Evolutionary conservation across 345 rosid species (phyloP).

Genomic region (Lepidium africanum): DNA sequence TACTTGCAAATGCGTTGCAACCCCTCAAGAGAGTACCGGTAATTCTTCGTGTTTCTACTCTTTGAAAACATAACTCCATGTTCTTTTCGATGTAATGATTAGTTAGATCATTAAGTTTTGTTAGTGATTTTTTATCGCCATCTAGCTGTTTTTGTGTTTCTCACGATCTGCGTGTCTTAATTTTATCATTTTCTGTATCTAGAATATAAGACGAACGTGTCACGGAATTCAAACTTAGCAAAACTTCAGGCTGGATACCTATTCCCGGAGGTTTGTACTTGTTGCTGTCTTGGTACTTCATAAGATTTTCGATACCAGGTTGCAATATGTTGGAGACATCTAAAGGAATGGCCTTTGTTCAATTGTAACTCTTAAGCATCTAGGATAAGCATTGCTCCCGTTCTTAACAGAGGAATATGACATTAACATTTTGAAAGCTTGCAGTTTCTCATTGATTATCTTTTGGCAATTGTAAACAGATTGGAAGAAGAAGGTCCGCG

Average conservation of each 20-base stretch:
- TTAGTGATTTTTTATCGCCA: background rate
- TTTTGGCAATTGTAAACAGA: conserved; percentile 32
- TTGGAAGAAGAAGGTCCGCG: conserved; percentile 80
- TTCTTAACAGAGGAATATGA: background rate
- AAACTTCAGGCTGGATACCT: conserved; percentile 98
- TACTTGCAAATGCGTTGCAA: conserved; percentile 26
- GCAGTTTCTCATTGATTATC: background rate
- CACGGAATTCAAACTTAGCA: conserved; percentile 74
- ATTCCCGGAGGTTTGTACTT: conserved; percentile 76
- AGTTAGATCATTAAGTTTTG: background rate
- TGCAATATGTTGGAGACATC: background rate
- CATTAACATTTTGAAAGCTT: background rate
- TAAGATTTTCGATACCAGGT: background rate
- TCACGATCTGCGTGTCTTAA: background rate
- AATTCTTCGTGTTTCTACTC: background rate
- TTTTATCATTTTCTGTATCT: conserved; percentile 20
- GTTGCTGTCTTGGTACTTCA: background rate
- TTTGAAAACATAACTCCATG: background rate
- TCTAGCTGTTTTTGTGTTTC: background rate
- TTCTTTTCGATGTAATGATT: background rate
- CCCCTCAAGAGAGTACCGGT: conserved; percentile 30
- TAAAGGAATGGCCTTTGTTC: background rate
- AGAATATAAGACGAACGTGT: conserved; percentile 80
- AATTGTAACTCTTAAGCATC: background rate
- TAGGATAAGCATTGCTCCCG: background rate